Base-by-base conservation (phyloP, 179 eudicot genomes). In the Beta macrorhiza region DNA sequence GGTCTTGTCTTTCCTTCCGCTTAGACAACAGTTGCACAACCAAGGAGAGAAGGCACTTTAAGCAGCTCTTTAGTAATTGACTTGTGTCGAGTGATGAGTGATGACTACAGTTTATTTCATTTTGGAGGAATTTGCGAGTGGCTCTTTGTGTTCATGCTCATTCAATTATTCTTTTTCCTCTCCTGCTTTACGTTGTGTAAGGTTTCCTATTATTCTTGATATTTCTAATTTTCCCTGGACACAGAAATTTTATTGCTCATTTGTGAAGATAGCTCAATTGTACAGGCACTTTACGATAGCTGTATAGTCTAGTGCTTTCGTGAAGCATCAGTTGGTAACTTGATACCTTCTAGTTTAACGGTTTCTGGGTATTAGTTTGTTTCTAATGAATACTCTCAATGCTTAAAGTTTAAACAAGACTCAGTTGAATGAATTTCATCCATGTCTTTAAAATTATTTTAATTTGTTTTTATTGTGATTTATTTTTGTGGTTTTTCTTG, bases 1-100 rank as follows among this genome's bases (percentile, higher is more conserved):
- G 81, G 83, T 92, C 79, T 75, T 93, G 83, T 88, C 90, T 72
- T 72, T 92, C 69, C 82, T 92, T 42, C 88, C 91, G 13, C 44
- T 83, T 64, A 78, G 82, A 84, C 32, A 81, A 56, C 87, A 55
- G 2, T 88, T 73, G 69, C 86, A 83, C 78, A 79, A 74, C 69
- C 83, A 76, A 42, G 85, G 65, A 74, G 72, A 84, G 57, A 89
- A 89, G 85, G 83, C 83, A 57, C 88, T 82, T 55, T 91, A 86
- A 89, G 77, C 57, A 74, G 45, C 67, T 42, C 75, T 51, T 37
- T 7, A 32, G 42, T 15, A 19, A 59, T 57, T 70, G 45, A 67
- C 22, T 10, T 7, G 22, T 62, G 5, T 62, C 37, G 20, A 20
- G 15, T 20, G 22, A 63, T 63, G 13, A 63, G 15, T 20, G 22